A percentile compares a stretch with the other conserved stretches of the same genome.
Evolutionary conservation across 2,329 filamentous ascomycete genomes (phyloP).

Genomic region (Huntiella savannae): DNA sequence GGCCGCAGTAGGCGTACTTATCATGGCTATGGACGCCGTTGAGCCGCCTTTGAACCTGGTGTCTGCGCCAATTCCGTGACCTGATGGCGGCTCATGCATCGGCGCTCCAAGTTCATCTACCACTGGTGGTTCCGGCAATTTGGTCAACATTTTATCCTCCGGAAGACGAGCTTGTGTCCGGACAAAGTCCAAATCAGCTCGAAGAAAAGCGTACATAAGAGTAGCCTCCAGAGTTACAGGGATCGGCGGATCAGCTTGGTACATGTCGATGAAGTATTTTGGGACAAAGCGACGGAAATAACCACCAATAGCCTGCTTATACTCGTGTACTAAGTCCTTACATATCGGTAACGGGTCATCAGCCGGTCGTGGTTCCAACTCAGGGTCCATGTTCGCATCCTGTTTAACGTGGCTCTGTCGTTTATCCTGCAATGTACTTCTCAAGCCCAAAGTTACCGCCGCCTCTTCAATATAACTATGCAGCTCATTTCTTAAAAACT

Average conservation of each 20-base stretch:
- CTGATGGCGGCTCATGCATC: constrained; percentile 31
- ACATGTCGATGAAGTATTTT: constrained; percentile 40
- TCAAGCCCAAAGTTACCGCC: constrained; percentile 54
- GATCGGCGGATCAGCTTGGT: constrained; percentile 7
- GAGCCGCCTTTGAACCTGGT: constrained; percentile 82
- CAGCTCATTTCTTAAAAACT: constrained; percentile 65
- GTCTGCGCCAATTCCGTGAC: constrained; percentile 49
- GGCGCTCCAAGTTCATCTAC: constrained; percentile 57
- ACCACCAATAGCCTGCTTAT: constrained; percentile 71
- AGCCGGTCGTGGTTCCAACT: background rate
- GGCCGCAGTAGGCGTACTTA: constrained; percentile 76
- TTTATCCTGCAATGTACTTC: constrained; percentile 32
- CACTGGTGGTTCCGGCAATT: too few relatives aligned
- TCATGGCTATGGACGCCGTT: constrained; percentile 73
- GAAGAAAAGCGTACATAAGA: constrained; percentile 79
- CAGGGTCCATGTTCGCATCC: background rate
- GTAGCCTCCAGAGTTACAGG: constrained; percentile 22
- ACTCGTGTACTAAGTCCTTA: constrained; percentile 50
- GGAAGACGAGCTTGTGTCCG: constrained; percentile 69
- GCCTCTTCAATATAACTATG: constrained; percentile 80
- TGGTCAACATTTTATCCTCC: constrained; percentile 58
- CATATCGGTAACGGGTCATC: constrained; percentile 48
- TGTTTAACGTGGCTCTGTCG: background rate
- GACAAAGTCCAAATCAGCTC: constrained; percentile 87
- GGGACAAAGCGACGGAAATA: constrained; percentile 88